Evolutionary conservation across 140 eudicot genomes (phyloP).

Genomic region (Anethum foeniculum): DNA sequence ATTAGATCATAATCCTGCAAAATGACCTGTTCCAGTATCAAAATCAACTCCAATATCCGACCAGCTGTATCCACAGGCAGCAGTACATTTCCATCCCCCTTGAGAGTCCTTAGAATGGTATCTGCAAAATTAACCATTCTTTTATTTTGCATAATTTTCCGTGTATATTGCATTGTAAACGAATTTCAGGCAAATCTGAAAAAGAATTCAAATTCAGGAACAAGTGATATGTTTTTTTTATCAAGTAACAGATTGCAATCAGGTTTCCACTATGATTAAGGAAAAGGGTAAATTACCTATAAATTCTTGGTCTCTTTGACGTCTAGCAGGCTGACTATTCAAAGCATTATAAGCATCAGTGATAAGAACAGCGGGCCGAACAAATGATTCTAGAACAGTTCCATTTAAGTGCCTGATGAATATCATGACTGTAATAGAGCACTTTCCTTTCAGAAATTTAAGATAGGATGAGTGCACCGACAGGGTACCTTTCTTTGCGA

Average conservation of each 20-base stretch:
- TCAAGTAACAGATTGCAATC: neutral
- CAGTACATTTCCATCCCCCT: conserved; percentile 68
- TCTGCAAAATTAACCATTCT: conserved; percentile 28
- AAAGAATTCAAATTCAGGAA: neutral
- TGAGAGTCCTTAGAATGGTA: conserved; percentile 56
- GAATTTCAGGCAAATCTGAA: neutral
- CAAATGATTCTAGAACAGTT: conserved; percentile 87
- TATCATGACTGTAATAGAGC: conserved; percentile 15
- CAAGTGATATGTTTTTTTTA: neutral
- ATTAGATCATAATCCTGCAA: neutral
- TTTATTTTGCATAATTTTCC: conserved; percentile 13
- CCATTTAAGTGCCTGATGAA: conserved; percentile 85
- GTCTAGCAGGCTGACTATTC: conserved; percentile 83
- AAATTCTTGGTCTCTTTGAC: conserved; percentile 95
- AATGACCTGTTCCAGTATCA: conserved; percentile 84
- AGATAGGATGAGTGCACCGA: conserved; percentile 11
- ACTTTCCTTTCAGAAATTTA: neutral
- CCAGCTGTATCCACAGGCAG: conserved; percentile 96
- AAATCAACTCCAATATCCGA: conserved; percentile 71
- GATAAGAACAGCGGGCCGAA: conserved; percentile 88
- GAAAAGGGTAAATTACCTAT: conserved; percentile 34
- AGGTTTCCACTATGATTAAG: neutral
- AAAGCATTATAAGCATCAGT: conserved; percentile 96
- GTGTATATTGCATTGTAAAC: neutral
- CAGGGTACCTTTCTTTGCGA: conserved; percentile 79